phyloP scores from a whole-genome alignment of 176 grass and related monocot genomes.

The Lolium perenne region DNA sequence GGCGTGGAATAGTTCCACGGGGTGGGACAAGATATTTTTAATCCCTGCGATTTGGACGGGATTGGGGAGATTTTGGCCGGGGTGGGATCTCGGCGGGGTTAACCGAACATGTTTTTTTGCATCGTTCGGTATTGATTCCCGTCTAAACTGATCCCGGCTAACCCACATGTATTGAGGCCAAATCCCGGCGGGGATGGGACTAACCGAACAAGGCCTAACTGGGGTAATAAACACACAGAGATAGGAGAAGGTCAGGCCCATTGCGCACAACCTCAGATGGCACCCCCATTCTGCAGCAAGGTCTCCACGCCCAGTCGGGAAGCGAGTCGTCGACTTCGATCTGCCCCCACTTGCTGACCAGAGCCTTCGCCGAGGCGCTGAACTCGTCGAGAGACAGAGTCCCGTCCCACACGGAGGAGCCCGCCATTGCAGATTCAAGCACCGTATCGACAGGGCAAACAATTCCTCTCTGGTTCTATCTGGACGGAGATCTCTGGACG shows the following conservation, averaged over 20 bases:
- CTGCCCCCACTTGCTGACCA: constrained; percentile 69
- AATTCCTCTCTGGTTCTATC: background rate
- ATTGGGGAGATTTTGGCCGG: no score
- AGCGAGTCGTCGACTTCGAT: constrained; percentile 49
- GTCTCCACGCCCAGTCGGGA: constrained; percentile 73
- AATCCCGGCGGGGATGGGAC: no score
- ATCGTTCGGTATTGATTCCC: no score
- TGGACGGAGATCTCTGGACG: background rate
- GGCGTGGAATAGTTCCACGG: no score
- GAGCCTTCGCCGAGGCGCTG: constrained; percentile 51
- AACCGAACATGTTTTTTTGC: no score
- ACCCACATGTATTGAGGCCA: no score
- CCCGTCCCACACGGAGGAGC: constrained; percentile 46
- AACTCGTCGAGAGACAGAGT: constrained; percentile 61
- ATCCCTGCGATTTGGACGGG: no score
- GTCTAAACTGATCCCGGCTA: no score
- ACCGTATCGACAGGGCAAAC: no score
- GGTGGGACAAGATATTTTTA: no score
- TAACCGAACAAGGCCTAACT: background rate
- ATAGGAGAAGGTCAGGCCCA: background rate
- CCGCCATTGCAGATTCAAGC: constrained; percentile 46
- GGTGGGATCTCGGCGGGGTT: no score
- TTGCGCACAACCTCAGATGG: constrained; percentile 40
- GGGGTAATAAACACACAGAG: background rate
- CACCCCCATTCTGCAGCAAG: constrained; percentile 51